Percentiles rank a stretch among this genome's conserved stretches.
Conservation (phyloP, 441 rosid genomes). For the Euphorbia schlechtendalii region DNA sequence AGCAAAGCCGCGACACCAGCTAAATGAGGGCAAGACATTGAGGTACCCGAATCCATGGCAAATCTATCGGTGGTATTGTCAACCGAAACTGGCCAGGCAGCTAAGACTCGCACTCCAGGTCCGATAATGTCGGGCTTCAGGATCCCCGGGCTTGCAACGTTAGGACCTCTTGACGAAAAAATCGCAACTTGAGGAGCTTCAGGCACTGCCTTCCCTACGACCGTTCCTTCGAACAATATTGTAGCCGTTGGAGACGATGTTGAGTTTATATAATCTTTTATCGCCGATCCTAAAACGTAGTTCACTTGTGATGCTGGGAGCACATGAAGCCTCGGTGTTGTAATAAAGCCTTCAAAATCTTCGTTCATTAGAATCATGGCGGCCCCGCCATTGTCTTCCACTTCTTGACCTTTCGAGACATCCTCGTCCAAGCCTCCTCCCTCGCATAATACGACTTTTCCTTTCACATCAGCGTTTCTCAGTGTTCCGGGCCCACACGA, state of each 20-base stretch:
- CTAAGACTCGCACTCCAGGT: conserved; percentile 25
- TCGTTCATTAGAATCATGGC: conserved; percentile 31
- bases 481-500: conserved; percentile 32
- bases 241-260: conserved; percentile 18
- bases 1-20: conserved; percentile 50
- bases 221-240: conserved; percentile 31
- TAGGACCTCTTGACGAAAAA: conserved; percentile 35
- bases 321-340: conserved; percentile 17
- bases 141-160: conserved; percentile 21
- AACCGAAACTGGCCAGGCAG: conserved; percentile 24
- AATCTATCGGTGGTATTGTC: conserved; percentile 26
- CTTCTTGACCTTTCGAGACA: conserved; percentile 26
- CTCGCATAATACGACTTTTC: conserved; percentile 46
- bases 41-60: conserved; percentile 39
- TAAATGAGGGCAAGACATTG: conserved; percentile 65
- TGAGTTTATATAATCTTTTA: conserved; percentile 26
- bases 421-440: conserved; percentile 15
- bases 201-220: conserved; percentile 10
- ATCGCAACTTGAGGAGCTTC: conserved; percentile 25
- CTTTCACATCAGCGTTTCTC: conserved; percentile 26
- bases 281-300: conserved; percentile 12
- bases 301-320: conserved; percentile 31
- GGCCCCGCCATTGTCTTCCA: conserved; percentile 28
- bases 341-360: conserved; percentile 11
- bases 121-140: conserved; percentile 25